Evolutionary conservation across 1,284 basidiomycete genomes (phyloP).

Genomic region (Athelia psychrophila): DNA sequence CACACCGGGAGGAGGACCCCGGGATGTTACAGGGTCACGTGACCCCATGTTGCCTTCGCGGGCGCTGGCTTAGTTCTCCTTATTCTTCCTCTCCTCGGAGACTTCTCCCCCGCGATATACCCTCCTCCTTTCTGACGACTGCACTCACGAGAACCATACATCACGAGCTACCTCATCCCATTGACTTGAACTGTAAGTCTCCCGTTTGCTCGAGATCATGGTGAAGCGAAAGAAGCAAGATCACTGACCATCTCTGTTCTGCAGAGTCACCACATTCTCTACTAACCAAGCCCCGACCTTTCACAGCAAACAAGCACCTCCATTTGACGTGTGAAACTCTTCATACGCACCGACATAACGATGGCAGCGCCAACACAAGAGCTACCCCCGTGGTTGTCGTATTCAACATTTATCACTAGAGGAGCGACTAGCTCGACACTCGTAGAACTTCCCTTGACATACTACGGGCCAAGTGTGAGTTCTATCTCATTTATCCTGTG

Average conservation of each 20-base stretch:
- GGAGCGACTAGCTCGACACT: constrained; percentile 48
- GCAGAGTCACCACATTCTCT: neutral
- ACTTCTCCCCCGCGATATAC: too few relatives aligned
- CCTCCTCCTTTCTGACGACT: too few relatives aligned
- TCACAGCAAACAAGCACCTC: neutral
- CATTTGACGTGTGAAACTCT: neutral
- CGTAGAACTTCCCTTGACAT: constrained; percentile 61
- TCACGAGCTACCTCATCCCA: neutral
- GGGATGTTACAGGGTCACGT: too few relatives aligned
- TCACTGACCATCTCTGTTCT: neutral
- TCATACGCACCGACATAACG: neutral
- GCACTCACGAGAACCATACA: neutral
- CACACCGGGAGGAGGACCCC: too few relatives aligned
- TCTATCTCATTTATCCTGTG: neutral
- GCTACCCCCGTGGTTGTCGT: constrained; percentile 64
- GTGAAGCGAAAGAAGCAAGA: too few relatives aligned
- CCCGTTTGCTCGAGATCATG: too few relatives aligned
- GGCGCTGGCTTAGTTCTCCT: too few relatives aligned
- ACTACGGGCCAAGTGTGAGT: constrained; percentile 73
- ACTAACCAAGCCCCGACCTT: neutral
- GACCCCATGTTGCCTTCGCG: too few relatives aligned
- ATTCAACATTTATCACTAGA: constrained; percentile 49
- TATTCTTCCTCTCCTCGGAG: too few relatives aligned
- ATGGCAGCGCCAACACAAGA: constrained; percentile 61
- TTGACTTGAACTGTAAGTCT: neutral